Base-by-base conservation (phyloP, 352 stramenopile species). In the Phytophthora ohioensis region DNA sequence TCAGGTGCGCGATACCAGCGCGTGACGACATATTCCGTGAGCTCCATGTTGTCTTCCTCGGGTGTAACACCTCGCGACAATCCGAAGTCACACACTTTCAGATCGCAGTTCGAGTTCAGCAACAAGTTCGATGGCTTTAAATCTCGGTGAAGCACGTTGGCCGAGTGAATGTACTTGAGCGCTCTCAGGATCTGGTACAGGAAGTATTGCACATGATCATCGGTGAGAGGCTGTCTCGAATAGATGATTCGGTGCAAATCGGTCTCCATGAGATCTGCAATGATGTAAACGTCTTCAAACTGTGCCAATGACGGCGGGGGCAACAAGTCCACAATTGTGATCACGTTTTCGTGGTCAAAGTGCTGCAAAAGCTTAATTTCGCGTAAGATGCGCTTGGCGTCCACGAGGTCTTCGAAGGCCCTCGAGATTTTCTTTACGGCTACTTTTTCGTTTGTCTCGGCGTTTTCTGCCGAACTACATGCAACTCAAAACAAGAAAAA, bases 161-260 rank as follows among this genome's bases (percentile, higher is more conserved):
- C 86, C 54, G 88, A 96, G 77, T 99, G 93, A 69, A 99, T 98
- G 49, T 97, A 97, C 80, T 98, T 96, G 54, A 99, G 80, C 17
- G 91, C 94, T 45, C 94, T 89, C 15, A 99, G 83, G 67, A 99
- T 98, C 90, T 99, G 93, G 70, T 98, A 98, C 34, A 97, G 69
- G 68, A 98, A 98, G 70, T 97, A 98, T 71, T 98, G 93, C 60
- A 98, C 90, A 57, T 98, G 93, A 48, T 98, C 93, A 57, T 98
- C 93, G 11, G 89, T 97, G 45, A 98, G 90, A 6, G 84, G 79
- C 69, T 98, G 93, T 7, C 86, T 80, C n/a, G 94, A 98, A 79
- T 99, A 99, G 69, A 99, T 99, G 69, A 99, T 99, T 56, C 96
- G 91, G 79, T 99, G 97, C 52, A 99, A 78, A 78, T 99, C 97